Percentiles rank a stretch among this genome's conserved stretches.
These are phyloP conservation scores for Penicillium thymicola DNA, from an alignment of 2,329 filamentous ascomycete genomes.

Conservation along the genomic window DNA sequence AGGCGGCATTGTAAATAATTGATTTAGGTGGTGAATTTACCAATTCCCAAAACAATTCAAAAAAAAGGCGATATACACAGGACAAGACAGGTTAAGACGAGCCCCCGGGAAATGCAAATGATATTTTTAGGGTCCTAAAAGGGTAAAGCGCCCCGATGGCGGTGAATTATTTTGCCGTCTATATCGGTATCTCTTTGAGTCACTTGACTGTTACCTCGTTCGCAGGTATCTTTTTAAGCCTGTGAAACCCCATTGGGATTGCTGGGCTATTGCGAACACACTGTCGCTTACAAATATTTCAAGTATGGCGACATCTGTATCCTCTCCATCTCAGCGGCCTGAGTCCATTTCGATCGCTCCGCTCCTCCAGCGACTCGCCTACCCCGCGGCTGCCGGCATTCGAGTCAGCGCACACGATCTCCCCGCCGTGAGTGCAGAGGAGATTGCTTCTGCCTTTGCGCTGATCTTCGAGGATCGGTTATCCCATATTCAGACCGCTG, in stretches of 20 bases:
- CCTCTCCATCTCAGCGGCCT: slow-evolving; percentile 28
- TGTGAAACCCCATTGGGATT: neutral
- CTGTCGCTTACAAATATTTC: neutral
- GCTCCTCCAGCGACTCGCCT: slow-evolving; percentile 47
- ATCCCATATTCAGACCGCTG: slow-evolving; percentile 82
- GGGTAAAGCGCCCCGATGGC: slow-evolving; percentile 10
- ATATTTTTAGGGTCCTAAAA: slow-evolving; percentile 25
- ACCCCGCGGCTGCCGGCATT: slow-evolving; percentile 42
- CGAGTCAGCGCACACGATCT: slow-evolving; percentile 74
- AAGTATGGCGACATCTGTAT: slow-evolving; percentile 8
- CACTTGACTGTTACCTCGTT: neutral
- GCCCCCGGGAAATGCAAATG: slow-evolving; percentile 16
- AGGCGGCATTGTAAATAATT: slow-evolving; percentile 49
- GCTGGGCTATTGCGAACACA: neutral
- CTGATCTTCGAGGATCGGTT: slow-evolving; percentile 88
- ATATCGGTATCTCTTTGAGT: slow-evolving; percentile 12
- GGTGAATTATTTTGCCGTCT: slow-evolving; percentile 19
- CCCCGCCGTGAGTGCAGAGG: slow-evolving; percentile 71
- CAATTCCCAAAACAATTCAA: slow-evolving; percentile 2
- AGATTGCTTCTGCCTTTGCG: slow-evolving; percentile 86
- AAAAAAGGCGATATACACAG: slow-evolving; percentile 1
- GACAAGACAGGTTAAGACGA: slow-evolving; percentile 3
- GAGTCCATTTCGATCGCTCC: slow-evolving; percentile 46
- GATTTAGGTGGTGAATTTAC: neutral
- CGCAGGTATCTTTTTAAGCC: neutral